Conservation (phyloP, 2,329 filamentous ascomycete species). For the Trichoderma harzianum region DNA sequence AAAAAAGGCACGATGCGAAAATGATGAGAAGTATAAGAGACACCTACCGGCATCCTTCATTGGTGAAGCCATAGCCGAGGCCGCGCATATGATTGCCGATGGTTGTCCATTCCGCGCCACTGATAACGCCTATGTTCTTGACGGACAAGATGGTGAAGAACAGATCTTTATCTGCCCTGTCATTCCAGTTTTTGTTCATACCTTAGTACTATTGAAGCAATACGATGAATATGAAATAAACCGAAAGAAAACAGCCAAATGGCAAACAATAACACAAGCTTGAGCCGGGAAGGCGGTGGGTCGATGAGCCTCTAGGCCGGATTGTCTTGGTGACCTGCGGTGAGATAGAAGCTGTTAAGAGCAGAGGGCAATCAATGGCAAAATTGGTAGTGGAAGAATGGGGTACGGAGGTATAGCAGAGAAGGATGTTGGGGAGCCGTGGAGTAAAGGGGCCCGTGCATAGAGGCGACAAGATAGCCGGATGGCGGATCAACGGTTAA, state of each 20-base stretch:
- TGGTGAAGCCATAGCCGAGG: constrained; percentile 60
- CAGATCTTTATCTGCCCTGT: constrained; percentile 59
- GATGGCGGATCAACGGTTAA: constrained; percentile 19
- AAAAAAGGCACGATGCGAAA: neutral
- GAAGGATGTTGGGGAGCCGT: constrained; percentile 24
- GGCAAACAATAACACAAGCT: neutral
- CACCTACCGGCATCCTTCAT: constrained; percentile 61
- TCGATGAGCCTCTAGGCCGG: constrained; percentile 6
- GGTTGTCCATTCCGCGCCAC: constrained; percentile 58
- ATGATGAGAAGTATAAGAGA: neutral
- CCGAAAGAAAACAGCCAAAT: neutral
- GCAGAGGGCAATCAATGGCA: constrained; percentile 32
- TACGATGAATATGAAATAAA: neutral
- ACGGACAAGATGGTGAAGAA: constrained; percentile 61
- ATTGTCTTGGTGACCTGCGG: constrained; percentile 16
- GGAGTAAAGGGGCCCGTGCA: constrained; percentile 30
- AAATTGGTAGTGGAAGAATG: constrained; percentile 43
- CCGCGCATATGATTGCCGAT: constrained; percentile 60
- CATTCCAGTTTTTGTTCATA: constrained; percentile 59
- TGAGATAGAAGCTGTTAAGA: constrained; percentile 36
- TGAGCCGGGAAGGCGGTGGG: constrained; percentile 13
- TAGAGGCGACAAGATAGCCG: neutral
- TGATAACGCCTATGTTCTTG: constrained; percentile 62
- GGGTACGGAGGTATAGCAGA: constrained; percentile 24
- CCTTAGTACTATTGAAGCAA: constrained; percentile 10